Evolutionary conservation across 441 rosid species (phyloP).

Genomic region (Metrosideros polymorpha): DNA sequence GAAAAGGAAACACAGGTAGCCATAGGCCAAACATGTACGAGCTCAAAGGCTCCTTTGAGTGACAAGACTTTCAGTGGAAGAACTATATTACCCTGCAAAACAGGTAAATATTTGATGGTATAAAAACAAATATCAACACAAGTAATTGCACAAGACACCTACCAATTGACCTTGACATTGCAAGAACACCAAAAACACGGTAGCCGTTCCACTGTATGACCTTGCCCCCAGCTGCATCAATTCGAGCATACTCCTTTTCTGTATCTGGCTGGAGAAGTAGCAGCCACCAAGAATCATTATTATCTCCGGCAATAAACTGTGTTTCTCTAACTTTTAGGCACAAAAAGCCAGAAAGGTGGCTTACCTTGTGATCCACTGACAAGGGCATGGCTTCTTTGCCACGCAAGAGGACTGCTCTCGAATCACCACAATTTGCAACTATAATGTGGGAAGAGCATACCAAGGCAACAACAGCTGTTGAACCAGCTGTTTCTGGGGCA

Average conservation of each 20-base stretch:
- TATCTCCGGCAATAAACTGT: background rate
- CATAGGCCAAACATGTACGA: constrained; percentile 33
- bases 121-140: constrained; percentile 37
- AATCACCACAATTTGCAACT: constrained; percentile 17
- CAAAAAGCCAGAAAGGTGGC: background rate
- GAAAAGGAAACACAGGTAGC: constrained; percentile 31
- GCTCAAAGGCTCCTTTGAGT: constrained; percentile 31
- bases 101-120: constrained; percentile 39
- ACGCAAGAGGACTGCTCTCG: constrained; percentile 16
- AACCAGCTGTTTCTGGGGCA: constrained; percentile 14
- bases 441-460: constrained; percentile 14
- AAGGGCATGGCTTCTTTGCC: constrained; percentile 13
- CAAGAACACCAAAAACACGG: constrained; percentile 16
- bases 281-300: background rate
- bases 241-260: constrained; percentile 7
- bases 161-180: constrained; percentile 30
- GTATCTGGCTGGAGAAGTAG: constrained; percentile 4
- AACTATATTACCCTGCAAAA: constrained; percentile 29
- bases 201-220: constrained; percentile 12
- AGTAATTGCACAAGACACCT: constrained; percentile 34
- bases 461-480: constrained; percentile 14
- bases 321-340: background rate
- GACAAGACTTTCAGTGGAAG: constrained; percentile 40
- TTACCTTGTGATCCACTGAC: constrained; percentile 16
- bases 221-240: constrained; percentile 15